Percentiles rank a stretch among this genome's conserved stretches.
phyloP scores from a whole-genome alignment of 257 asterid species.

The Apocynum venetum region DNA sequence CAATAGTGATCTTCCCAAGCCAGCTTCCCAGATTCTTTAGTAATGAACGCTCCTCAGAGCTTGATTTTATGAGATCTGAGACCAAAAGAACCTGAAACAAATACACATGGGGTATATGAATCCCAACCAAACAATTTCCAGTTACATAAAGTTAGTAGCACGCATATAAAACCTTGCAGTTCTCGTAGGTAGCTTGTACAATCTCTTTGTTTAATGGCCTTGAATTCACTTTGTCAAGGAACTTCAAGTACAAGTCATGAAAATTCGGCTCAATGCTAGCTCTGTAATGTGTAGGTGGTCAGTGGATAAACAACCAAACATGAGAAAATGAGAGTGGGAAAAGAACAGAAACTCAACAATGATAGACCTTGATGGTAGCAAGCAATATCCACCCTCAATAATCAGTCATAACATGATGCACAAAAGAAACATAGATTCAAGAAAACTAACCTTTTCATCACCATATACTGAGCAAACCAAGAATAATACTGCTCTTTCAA shows the following conservation, averaged over 20 bases:
- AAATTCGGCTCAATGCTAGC: slow-evolving; percentile 97
- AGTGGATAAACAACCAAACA: slow-evolving; percentile 14
- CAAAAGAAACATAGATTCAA: not conserved
- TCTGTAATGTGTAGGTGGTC: slow-evolving; percentile 39
- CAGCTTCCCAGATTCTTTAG: slow-evolving; percentile 96
- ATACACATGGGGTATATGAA: slow-evolving; percentile 15
- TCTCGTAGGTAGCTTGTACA: slow-evolving; percentile 83
- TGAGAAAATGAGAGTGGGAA: not conserved
- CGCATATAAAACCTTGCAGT: slow-evolving; percentile 75
- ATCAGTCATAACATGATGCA: not conserved
- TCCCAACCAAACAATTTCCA: slow-evolving; percentile 4
- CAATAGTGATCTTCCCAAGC: slow-evolving; percentile 98
- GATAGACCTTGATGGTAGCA: not conserved
- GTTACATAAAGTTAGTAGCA: not conserved
- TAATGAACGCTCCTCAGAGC: slow-evolving; percentile 92
- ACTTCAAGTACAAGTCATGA: slow-evolving; percentile 96
- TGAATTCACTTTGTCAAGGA: slow-evolving; percentile 77
- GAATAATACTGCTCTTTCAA: slow-evolving; percentile 74
- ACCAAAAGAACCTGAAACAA: slow-evolving; percentile 82
- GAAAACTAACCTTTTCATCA: slow-evolving; percentile 79
- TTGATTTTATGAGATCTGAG: slow-evolving; percentile 93
- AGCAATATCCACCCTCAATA: not conserved
- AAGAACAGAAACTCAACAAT: not conserved
- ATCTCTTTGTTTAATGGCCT: slow-evolving; percentile 74
- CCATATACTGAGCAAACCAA: slow-evolving; percentile 98